Conservation (phyloP, 768 basidiomycete genomes). For the Russula ochroleuca region DNA sequence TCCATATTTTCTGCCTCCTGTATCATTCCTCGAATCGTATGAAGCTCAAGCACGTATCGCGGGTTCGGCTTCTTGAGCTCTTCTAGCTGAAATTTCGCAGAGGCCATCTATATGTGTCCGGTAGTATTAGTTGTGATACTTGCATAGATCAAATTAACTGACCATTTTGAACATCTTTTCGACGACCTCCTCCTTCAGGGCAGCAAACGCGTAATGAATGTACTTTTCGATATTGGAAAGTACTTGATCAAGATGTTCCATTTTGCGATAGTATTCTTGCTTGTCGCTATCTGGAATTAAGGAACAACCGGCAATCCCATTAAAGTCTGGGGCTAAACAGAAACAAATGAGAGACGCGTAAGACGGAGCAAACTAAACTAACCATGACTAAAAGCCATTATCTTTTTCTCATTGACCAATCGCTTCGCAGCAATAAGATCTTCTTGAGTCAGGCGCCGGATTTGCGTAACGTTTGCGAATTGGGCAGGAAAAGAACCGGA, state of each 20-base stretch:
- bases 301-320: background rate
- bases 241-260: conserved; percentile 20
- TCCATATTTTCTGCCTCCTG: conserved; percentile 23
- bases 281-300: conserved; percentile 6
- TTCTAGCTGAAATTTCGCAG: conserved; percentile 16
- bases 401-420: conserved; percentile 19
- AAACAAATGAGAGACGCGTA: background rate
- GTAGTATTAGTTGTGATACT: background rate
- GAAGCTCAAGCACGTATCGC: conserved; percentile 22
- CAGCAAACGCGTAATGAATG: conserved; percentile 10
- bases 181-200: conserved; percentile 3
- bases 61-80: conserved; percentile 16
- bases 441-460: background rate
- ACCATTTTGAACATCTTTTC: conserved; percentile 18
- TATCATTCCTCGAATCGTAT: conserved; percentile 24
- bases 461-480: background rate
- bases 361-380: background rate
- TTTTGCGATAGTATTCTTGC: conserved; percentile 19
- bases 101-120: conserved; percentile 7
- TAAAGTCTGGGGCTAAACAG: background rate
- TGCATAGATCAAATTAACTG: background rate
- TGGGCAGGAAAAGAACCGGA: background rate
- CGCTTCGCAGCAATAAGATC: background rate
- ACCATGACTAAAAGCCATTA: conserved; percentile 3
- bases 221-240: conserved; percentile 11